These are phyloP conservation scores for Linnemannia schmuckeri DNA, from an alignment of 192 early-diverging fungal species.

Conservation along the genomic window DNA sequence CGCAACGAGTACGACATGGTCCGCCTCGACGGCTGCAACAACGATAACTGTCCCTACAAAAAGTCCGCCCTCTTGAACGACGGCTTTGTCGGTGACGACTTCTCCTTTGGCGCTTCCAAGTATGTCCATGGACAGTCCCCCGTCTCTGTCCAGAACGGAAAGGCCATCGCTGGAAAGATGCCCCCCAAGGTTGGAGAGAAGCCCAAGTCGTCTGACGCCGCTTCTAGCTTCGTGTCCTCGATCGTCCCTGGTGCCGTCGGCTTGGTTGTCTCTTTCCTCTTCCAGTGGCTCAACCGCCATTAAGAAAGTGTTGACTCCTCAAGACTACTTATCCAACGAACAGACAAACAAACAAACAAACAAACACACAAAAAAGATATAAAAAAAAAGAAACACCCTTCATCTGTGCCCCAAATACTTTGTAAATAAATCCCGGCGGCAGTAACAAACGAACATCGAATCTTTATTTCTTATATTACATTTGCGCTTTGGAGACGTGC, in stretches of 20 bases:
- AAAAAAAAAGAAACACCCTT: background rate
- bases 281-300: background rate
- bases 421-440: background rate
- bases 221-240: background rate
- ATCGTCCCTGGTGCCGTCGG: background rate
- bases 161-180: conserved; percentile 40
- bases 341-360: background rate
- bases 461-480: too few species aligned
- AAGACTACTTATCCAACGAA: background rate
- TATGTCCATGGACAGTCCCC: conserved; percentile 61
- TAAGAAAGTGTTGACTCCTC: background rate
- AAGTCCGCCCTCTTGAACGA: conserved; percentile 44
- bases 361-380: background rate
- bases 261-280: background rate
- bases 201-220: too few species aligned
- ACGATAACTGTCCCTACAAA: conserved; percentile 63
- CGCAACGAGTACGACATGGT: conserved; percentile 65
- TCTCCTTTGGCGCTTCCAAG: conserved; percentile 57
- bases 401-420: background rate
- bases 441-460: background rate
- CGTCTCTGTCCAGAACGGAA: conserved; percentile 52
- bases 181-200: conserved; percentile 25
- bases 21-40: conserved; percentile 64
- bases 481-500: too few species aligned
- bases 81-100: conserved; percentile 60